Base-by-base conservation (phyloP, 768 basidiomycete genomes). In the Tricholoma terreum region DNA sequence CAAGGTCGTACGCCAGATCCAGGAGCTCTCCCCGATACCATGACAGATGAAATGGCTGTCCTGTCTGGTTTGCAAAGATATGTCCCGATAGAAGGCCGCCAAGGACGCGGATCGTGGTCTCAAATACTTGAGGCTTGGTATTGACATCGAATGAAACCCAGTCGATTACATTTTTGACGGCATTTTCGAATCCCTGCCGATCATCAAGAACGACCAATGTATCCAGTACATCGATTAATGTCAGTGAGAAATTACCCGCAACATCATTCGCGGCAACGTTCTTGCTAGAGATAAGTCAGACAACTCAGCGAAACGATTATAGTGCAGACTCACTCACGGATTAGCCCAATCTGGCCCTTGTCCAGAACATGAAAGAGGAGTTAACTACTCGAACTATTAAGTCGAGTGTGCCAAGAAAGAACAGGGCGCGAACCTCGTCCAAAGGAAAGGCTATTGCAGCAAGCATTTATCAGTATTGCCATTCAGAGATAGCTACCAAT, bases 101-200 rank as follows among this genome's bases (percentile, higher is more conserved):
- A 8, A 99, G 76, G 6, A 94, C 92, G 24, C 95, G 85, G 55
- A 98, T 98, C 1, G 92, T 98, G 9, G 91, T 92, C 75, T 99
- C 96, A 66, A 99, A 99, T 4, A 98, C 89, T 79, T 99, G 96
- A n/a, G 97, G 94, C 71, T 86, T 92, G 40, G 92, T 93, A 71
- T 98, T 87, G 56, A 94, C 89, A 67, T 98, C 91, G 70, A 97
- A 98, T 0, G 87, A 87, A 36, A 97, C 90, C 80, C 83, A 85
- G 53, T 84, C 72, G 51, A 96, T 88, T 54, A 94, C 83, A 60
- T 90, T 84, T 58, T 82, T 84, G 52, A 98, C 87, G 3, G 92
- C 94, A n/a, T 76, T 76, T 64, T 92, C 89, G 65, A 97, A 98
- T 6, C 87, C 90, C 51, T 75, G 66, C 21, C 81, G 82, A 65